A percentile compares a stretch with the other conserved stretches of the same genome.
Conservation (phyloP, 1,284 basidiomycete species). For the Apiotrichum sp. region DNA sequence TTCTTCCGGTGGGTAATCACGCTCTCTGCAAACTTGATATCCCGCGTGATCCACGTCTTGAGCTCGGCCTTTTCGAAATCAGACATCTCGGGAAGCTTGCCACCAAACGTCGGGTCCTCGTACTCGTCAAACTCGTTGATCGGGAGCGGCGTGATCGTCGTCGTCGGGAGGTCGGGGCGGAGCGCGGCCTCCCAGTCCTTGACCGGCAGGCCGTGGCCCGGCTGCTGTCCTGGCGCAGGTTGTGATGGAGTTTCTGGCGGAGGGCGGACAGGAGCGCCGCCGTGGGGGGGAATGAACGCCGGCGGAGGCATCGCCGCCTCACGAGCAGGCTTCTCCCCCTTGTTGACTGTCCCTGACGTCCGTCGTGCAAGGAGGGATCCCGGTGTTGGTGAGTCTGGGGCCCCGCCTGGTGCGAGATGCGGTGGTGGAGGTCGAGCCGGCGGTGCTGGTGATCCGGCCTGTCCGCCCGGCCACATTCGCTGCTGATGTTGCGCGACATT, state of each 20-base stretch:
- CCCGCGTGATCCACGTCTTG: conserved; percentile 54
- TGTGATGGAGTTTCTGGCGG: conserved; percentile 29
- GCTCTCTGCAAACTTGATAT: conserved; percentile 47
- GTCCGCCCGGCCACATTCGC: conserved; percentile 5
- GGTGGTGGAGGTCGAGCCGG: conserved; percentile 24
- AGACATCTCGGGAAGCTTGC: conserved; percentile 55
- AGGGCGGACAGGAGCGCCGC: conserved; percentile 10
- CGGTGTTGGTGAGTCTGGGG: conserved; percentile 10
- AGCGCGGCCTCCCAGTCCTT: conserved; percentile 45
- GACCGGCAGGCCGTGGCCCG: conserved; percentile 30
- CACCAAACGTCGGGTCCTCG: conserved; percentile 50
- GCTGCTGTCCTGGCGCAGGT: conserved; percentile 33
- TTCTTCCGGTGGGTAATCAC: conserved; percentile 42
- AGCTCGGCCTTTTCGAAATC: conserved; percentile 51
- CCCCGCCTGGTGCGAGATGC: conserved; percentile 17
- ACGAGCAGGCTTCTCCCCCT: conserved; percentile 6
- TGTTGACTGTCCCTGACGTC: background rate
- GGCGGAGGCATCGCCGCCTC: conserved; percentile 34
- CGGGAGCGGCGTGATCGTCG: conserved; percentile 60
- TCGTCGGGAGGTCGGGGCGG: conserved; percentile 58
- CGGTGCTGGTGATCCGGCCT: conserved; percentile 3
- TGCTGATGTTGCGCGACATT: conserved; percentile 5
- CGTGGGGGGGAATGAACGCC: conserved; percentile 28
- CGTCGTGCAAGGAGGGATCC: conserved; percentile 9
- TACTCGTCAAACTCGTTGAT: conserved; percentile 46